A percentile compares a stretch with the other conserved stretches of the same genome.
Conservation (phyloP, 495 filamentous ascomycete genomes). For the Viridothelium virens region DNA sequence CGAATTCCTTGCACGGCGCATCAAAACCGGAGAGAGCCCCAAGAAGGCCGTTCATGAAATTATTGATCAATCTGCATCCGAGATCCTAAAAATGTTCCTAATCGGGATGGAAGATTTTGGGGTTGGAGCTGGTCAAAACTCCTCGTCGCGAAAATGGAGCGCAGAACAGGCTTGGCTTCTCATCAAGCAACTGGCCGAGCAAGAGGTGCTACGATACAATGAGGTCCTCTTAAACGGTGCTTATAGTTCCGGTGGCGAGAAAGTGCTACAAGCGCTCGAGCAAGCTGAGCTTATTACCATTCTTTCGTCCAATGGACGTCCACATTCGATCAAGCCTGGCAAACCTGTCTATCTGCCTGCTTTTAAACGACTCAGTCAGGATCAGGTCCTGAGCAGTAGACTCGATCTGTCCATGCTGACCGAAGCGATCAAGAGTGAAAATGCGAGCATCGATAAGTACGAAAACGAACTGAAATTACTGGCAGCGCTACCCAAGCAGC, state of each 20-base stretch:
- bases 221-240: slow-evolving; percentile 68
- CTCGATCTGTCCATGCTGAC: slow-evolving; percentile 65
- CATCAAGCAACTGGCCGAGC: slow-evolving; percentile 60
- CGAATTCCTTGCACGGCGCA: slow-evolving; percentile 82
- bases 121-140: slow-evolving; percentile 12
- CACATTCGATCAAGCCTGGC: slow-evolving; percentile 65
- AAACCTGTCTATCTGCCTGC: slow-evolving; percentile 83
- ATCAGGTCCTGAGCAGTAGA: slow-evolving; percentile 61
- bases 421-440: slow-evolving; percentile 64
- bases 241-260: slow-evolving; percentile 62
- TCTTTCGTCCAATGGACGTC: slow-evolving; percentile 62
- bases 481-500: slow-evolving; percentile 51
- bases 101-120: slow-evolving; percentile 43
- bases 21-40: slow-evolving; percentile 82
- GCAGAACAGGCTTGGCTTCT: slow-evolving; percentile 84
- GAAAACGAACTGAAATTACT: slow-evolving; percentile 71
- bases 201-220: slow-evolving; percentile 65
- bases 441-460: slow-evolving; percentile 62
- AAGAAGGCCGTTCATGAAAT: slow-evolving; percentile 80
- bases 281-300: slow-evolving; percentile 84
- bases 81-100: slow-evolving; percentile 90
- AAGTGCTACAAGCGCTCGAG: slow-evolving; percentile 67
- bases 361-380: slow-evolving; percentile 61
- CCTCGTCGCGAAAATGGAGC: slow-evolving; percentile 51
- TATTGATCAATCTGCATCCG: slow-evolving; percentile 74